Conservation (phyloP, 2,329 filamentous ascomycete genomes). For the Dendrostoma leiphaemia region DNA sequence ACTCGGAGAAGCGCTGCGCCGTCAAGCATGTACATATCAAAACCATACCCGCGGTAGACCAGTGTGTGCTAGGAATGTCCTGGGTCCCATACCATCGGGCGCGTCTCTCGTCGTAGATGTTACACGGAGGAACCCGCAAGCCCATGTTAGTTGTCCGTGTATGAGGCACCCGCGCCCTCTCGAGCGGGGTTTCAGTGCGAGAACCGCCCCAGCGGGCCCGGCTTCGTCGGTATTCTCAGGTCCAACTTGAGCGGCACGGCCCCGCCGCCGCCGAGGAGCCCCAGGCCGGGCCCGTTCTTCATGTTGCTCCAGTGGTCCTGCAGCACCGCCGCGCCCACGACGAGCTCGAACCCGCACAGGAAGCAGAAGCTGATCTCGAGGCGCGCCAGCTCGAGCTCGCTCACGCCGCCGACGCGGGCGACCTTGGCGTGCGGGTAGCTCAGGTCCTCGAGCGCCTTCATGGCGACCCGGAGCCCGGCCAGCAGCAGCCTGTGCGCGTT, state of each 20-base stretch:
- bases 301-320: slow-evolving; percentile 68
- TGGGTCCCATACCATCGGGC: too few relatives aligned
- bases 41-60: too few relatives aligned
- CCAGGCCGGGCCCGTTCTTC: slow-evolving; percentile 25
- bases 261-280: slow-evolving; percentile 2
- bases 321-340: slow-evolving; percentile 58
- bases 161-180: neutral
- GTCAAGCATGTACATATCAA: too few relatives aligned
- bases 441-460: slow-evolving; percentile 93
- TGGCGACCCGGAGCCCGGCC: slow-evolving; percentile 80
- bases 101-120: too few relatives aligned
- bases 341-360: slow-evolving; percentile 78
- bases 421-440: slow-evolving; percentile 83
- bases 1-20: too few relatives aligned
- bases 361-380: slow-evolving; percentile 90
- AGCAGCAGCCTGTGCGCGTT: slow-evolving; percentile 87
- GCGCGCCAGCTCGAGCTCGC: slow-evolving; percentile 73
- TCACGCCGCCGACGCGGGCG: slow-evolving; percentile 85
- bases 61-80: too few relatives aligned
- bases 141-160: neutral
- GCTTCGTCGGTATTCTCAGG: neutral
- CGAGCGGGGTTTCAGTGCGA: neutral
- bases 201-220: slow-evolving; percentile 1
- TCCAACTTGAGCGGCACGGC: neutral
- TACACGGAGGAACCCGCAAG: too few relatives aligned